phyloP scores from a whole-genome alignment of 2,329 filamentous ascomycete genomes.

The Aspergillus glaucus region DNA sequence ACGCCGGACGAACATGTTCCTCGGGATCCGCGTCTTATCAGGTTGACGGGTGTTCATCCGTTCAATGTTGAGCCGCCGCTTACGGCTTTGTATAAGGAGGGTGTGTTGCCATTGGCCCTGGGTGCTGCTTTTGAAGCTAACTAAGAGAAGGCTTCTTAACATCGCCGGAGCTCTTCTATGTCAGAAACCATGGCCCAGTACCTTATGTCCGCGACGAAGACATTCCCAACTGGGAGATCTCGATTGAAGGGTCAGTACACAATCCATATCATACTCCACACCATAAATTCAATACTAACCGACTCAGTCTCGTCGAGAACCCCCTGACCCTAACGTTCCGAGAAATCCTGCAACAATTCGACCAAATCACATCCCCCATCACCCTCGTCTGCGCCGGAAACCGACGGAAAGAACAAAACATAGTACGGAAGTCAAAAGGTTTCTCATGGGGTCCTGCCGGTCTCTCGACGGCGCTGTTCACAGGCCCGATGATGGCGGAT shows the following conservation, averaged over 20 bases:
- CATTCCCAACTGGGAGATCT: slow-evolving; percentile 73
- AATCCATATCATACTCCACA: neutral
- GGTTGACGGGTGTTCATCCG: slow-evolving; percentile 80
- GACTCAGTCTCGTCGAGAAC: slow-evolving; percentile 61
- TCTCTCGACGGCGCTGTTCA: slow-evolving; percentile 81
- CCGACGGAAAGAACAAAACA: slow-evolving; percentile 85
- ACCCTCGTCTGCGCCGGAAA: slow-evolving; percentile 92
- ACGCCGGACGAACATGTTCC: slow-evolving; percentile 79
- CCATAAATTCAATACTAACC: neutral
- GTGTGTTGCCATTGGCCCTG: slow-evolving; percentile 11
- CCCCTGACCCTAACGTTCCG: slow-evolving; percentile 66
- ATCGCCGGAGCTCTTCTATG: slow-evolving; percentile 81
- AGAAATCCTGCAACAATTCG: slow-evolving; percentile 66
- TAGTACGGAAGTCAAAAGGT: slow-evolving; percentile 82
- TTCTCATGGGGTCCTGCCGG: slow-evolving; percentile 92
- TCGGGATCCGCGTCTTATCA: slow-evolving; percentile 73
- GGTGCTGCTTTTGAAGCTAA: neutral
- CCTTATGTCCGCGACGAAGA: slow-evolving; percentile 67
- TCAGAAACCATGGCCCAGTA: slow-evolving; percentile 81
- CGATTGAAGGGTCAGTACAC: slow-evolving; percentile 59
- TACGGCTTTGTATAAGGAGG: slow-evolving; percentile 65
- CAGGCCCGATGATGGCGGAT: slow-evolving; percentile 69
- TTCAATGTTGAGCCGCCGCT: slow-evolving; percentile 87
- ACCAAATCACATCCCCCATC: slow-evolving; percentile 77
- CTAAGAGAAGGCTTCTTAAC: slow-evolving; percentile 67